Evolutionary conservation across 805 yeast species (phyloP).

Genomic region (Zygotorulaspora chibaensis): DNA sequence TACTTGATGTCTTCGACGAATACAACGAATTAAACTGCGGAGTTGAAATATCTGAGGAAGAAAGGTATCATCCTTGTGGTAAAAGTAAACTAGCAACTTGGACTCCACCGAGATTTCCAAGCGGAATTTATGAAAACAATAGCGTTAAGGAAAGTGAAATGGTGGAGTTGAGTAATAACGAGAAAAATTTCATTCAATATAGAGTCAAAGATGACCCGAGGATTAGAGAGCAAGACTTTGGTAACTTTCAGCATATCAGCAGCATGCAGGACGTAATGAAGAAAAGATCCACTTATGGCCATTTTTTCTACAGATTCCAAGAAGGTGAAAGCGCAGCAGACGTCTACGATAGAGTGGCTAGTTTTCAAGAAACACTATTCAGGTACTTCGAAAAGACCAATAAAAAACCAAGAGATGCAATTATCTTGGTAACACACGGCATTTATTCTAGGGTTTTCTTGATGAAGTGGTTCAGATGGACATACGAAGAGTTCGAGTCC

Average conservation of each 20-base stretch:
- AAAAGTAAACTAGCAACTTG: conserved; percentile 29
- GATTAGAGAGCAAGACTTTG: conserved; percentile 92
- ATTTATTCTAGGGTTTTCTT: conserved; percentile 90
- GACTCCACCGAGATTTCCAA: conserved; percentile 26
- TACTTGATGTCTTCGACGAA: conserved; percentile 51
- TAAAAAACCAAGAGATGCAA: conserved; percentile 65
- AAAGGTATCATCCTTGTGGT: conserved; percentile 27
- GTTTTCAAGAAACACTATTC: conserved; percentile 81
- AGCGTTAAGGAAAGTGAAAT: conserved; percentile 12
- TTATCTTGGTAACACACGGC: conserved; percentile 88
- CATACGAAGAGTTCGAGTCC: conserved; percentile 81
- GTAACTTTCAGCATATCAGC: conserved; percentile 78
- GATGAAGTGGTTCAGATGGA: conserved; percentile 94
- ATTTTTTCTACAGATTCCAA: conserved; percentile 83
- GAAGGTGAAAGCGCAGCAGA: conserved; percentile 96
- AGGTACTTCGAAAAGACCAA: conserved; percentile 66
- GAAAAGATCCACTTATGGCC: conserved; percentile 84
- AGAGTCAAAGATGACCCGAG: conserved; percentile 81
- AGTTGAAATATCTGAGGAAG: conserved; percentile 18
- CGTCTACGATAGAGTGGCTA: conserved; percentile 85
- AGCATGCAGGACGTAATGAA: conserved; percentile 79
- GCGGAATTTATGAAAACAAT: conserved; percentile 28
- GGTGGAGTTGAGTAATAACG: conserved; percentile 3
- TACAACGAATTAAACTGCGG: conserved; percentile 30
- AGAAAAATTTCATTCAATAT: conserved; percentile 41